Base-by-base conservation (phyloP, 495 filamentous ascomycete genomes). In the Penicillium verhagenii region DNA sequence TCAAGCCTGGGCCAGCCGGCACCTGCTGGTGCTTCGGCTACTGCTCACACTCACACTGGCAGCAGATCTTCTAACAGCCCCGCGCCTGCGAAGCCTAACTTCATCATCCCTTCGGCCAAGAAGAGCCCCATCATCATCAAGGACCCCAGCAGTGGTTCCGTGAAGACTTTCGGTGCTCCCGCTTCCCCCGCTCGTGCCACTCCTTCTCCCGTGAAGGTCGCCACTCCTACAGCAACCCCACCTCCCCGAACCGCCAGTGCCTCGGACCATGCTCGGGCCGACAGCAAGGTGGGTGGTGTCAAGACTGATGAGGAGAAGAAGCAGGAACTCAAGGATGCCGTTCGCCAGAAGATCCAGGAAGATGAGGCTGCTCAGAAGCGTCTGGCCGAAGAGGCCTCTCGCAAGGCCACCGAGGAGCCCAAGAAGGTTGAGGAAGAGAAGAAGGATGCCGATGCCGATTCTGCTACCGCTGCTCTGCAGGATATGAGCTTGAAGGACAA, bases 101-200 rank as follows among this genome's bases (percentile, higher is more conserved):
- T 85, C 54, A 67, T 82, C 28, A 78, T 82, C 25, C 83, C 82
- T 2, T 62, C 73, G 4, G 70, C 70, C 51, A 88, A 83, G 66
- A 87, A 85, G 71, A 88, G 78, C 59, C 77, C 84, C 2, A 86
- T 96, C 45, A 75, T 84, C 35, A 95, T 97, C 75, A 92, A 88
- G 74, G 85, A 90, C 56, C 77, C 87, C 1, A 77, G 83, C 39
- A 91, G 89, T 50, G 87, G 89, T 66, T 81, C 65, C 18, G 72
- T 87, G 23, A 79, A 79, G 60, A 79, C 73, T 18, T 85, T 87
- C 56, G 75, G 79, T 59, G 85, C 64, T 57, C 72, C 74, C 25
- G 77, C 79, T 2, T 82, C 82, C 18, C 82, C 83, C 21, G 78
- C 81, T 38, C 78, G 77, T 42, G 72, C 72, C 18, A 80, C 79